Conservation (phyloP, 208 protist genomes). For the Trypanosoma rangeli region DNA sequence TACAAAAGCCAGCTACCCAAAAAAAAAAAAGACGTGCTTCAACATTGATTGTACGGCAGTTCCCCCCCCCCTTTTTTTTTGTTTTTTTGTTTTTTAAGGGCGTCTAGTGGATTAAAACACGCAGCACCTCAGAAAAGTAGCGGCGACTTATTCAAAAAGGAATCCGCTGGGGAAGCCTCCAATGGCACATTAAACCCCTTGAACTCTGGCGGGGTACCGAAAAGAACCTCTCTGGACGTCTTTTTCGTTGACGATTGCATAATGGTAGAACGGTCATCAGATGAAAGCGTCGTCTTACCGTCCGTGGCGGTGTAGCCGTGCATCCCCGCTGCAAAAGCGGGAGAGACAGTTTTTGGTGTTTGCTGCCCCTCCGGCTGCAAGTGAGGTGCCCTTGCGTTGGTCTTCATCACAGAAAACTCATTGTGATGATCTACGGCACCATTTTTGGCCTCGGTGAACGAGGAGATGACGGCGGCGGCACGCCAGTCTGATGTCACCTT, state of each 20-base stretch:
- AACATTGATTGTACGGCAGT: background rate
- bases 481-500: slow-evolving; percentile 4
- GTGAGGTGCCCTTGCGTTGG: background rate
- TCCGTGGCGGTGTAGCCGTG: slow-evolving; percentile 6
- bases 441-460: background rate
- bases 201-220: slow-evolving; percentile 78
- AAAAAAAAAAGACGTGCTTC: slow-evolving; percentile 2
- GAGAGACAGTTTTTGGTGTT: slow-evolving; percentile 19
- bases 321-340: background rate
- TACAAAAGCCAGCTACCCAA: background rate
- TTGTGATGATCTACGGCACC: background rate
- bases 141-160: slow-evolving; percentile 20
- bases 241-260: slow-evolving; percentile 13
- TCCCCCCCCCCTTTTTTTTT: background rate
- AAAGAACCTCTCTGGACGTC: slow-evolving; percentile 32
- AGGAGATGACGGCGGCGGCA: background rate
- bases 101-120: background rate
- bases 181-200: slow-evolving; percentile 50
- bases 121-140: slow-evolving; percentile 11
- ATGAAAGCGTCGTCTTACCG: slow-evolving; percentile 18
- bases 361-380: slow-evolving; percentile 12
- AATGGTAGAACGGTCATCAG: slow-evolving; percentile 17
- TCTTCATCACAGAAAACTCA: background rate
- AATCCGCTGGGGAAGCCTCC: slow-evolving; percentile 23
- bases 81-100: background rate